Percentiles rank a stretch among this genome's conserved stretches.
Conservation (phyloP, 352 stramenopile species). For the Phytophthora fragariae region DNA sequence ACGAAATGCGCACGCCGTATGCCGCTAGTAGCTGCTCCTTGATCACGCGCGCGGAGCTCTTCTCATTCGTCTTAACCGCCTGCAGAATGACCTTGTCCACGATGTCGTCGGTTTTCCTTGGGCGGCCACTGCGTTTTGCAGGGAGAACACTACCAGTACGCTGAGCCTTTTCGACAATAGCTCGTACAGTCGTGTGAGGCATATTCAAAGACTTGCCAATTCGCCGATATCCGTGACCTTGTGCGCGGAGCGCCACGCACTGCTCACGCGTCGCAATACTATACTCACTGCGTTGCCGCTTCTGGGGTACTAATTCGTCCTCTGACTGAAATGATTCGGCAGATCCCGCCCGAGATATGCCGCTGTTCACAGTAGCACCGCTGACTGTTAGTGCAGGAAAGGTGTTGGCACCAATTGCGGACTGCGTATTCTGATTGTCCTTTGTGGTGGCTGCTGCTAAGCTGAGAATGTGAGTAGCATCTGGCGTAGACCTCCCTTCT, state of each 20-base stretch:
- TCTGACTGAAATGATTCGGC: background rate
- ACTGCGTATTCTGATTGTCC: background rate
- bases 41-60: constrained; percentile 66
- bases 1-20: constrained; percentile 68
- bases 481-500: background rate
- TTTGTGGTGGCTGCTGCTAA: background rate
- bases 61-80: constrained; percentile 61
- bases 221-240: constrained; percentile 65
- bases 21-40: constrained; percentile 57
- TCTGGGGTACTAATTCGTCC: constrained; percentile 1
- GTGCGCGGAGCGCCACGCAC: constrained; percentile 58
- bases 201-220: constrained; percentile 71
- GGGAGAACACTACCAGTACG: constrained; percentile 60
- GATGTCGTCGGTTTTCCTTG: constrained; percentile 71
- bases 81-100: constrained; percentile 74
- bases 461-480: background rate
- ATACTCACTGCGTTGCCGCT: constrained; percentile 54
- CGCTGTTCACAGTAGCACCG: background rate
- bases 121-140: constrained; percentile 60
- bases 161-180: constrained; percentile 71
- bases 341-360: background rate
- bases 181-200: constrained; percentile 76
- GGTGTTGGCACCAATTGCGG: background rate
- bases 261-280: constrained; percentile 61
- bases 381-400: background rate